Base-by-base conservation (phyloP, 1,139 yeast genomes). In the Magnusiomyces paraingens region DNA sequence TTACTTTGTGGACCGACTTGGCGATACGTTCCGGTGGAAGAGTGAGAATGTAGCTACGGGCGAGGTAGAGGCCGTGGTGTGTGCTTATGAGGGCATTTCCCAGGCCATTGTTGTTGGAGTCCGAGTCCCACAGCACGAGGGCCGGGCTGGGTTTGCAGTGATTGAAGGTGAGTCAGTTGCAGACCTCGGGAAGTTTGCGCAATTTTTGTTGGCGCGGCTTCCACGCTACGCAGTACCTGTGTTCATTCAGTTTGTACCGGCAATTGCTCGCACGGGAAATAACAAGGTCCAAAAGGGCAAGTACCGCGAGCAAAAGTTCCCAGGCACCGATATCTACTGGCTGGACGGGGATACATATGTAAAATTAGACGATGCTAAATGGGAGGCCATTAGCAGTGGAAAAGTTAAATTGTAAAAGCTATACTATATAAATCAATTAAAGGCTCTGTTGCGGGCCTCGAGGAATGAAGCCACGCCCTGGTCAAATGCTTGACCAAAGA, bases 11-110 rank as follows among this genome's bases (percentile, higher is more conserved):
- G 99, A 91, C 72, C 76, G 99, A 65, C 73, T 91, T 66, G 99
- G 99, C 42, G 99, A 93, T 67, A 91, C 98, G 0, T 93, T 86
- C 75, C 79, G 99, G 62, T 93, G 98, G 98, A 91, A 90, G 71
- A 86, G 95, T 1, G 99, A 93, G 72, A 91, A 93, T 70, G 97
- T 93, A 39, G 83, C 94, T 36, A 90, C 98, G 10, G 84, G 91
- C 47, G 97, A 93, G 70, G 97, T 93, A 44, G 98, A 91, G 68
- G 87, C 85, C 66, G 86, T 86, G n/a, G 62, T 79, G 11, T 58
- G 67, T 17, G 66, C 68, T 6, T 60, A 68, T 51, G 75, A 79
- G 26, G 72, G 71, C 46, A 22, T 89, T 56, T 74, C 76, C 57
- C 88, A 87, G 66, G 80, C 83, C 2, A 94, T 89, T 49, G 96